These are phyloP conservation scores for Serendipita sp. DNA, from an alignment of 768 basidiomycete species.

Conservation along the genomic window DNA sequence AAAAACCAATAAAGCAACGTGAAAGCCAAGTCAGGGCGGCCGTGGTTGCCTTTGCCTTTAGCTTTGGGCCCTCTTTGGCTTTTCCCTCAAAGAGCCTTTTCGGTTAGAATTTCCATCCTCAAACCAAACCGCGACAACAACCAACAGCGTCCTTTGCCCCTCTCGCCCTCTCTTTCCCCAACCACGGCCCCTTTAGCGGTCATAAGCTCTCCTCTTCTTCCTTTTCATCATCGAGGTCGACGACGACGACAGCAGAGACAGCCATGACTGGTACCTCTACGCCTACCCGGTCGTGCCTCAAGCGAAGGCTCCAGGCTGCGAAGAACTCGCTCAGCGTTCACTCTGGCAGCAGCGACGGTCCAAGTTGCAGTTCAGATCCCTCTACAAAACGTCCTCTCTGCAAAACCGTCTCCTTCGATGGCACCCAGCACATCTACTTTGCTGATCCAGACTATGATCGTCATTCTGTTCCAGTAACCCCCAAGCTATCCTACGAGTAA, in stretches of 20 bases:
- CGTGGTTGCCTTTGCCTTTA: too few relatives aligned
- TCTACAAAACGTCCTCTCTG: neutral
- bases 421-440: neutral
- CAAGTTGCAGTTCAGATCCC: neutral
- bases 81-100: too few relatives aligned
- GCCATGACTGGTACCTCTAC: neutral
- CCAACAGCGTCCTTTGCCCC: neutral
- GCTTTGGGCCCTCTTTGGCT: too few relatives aligned
- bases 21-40: too few relatives aligned
- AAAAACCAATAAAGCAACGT: neutral
- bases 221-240: slow-evolving; percentile 3
- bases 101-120: too few relatives aligned
- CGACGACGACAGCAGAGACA: neutral
- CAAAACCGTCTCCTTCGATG: neutral
- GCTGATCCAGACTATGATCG: slow-evolving; percentile 1
- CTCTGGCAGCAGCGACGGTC: neutral
- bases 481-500: neutral
- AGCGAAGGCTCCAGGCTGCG: neutral
- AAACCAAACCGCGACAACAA: neutral
- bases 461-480: neutral
- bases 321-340: neutral
- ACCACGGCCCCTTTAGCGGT: neutral
- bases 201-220: neutral
- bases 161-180: neutral
- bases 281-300: neutral